Base-by-base conservation (phyloP, 2,329 filamentous ascomycete species). In the Colletotrichum filicis region DNA sequence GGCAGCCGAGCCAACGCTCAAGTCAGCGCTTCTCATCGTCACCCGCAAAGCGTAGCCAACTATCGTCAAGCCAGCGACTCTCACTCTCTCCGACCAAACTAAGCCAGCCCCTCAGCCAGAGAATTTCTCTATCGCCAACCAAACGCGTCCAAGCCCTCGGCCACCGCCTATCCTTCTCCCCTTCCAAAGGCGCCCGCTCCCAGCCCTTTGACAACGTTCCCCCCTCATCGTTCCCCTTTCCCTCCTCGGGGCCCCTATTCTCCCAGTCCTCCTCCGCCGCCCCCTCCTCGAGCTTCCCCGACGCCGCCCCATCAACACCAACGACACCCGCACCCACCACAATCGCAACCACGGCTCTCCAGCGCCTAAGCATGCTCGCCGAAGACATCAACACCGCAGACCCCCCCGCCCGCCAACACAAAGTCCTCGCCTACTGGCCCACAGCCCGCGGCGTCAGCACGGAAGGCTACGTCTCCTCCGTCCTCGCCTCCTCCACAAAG, bases 391-490 rank as follows among this genome's bases (percentile, higher is more conserved):
- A 72, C 32, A 59, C 53, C 22, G 19, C 57, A 9, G 22, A 63
- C 28, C 28, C 46, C 19, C 66, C 59, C 4, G 24, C 63, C 24
- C 73, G 65, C 5, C 75, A 75, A 26, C 74, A 76, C 65, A 77
- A 74, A 4, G 70, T 85, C 1, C 76, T 86, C 1, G 78, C 81
- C 5, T 80, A 80, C 73, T 86, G 84, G 84, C 84, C 84, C 1
- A 76, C 78, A 2, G 79, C 83, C 59, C 80, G 81, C 8, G 84
- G 83, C 22, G 76, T 80, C 3, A 77, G 79, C 22, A 80, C 79
- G 2, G 77, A 78, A 6, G 76, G 78, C 53, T 86, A 86, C 66
- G 71, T 83, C 3, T 85, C 84, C 19, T 84, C 82, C 52, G 79
- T 85, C 24, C 79, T 80, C 7, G 69, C 79, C 14, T 82, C 81